phyloP scores from a whole-genome alignment of 305 asterid species.

The Ajuga reptans region DNA sequence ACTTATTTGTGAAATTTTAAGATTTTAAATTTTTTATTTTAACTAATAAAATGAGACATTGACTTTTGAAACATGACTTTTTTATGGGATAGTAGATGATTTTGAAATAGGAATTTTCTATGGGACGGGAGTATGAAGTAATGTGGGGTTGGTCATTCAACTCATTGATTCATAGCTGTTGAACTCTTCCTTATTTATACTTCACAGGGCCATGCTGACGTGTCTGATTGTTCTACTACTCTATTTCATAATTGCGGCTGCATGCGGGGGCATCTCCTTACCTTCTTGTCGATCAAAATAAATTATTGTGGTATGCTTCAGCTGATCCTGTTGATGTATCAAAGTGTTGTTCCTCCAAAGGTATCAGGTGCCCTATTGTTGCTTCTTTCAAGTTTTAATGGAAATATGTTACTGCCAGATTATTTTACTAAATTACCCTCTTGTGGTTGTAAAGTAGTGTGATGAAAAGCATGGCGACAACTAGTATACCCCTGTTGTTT shows the following conservation, averaged over 20 bases:
- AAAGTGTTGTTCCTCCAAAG: neutral
- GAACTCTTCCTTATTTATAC: neutral
- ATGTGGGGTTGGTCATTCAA: neutral
- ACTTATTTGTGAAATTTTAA: too few relatives aligned
- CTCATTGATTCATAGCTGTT: neutral
- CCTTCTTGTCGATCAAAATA: constrained; percentile 53
- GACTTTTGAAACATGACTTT: too few relatives aligned
- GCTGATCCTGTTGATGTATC: constrained; percentile 16
- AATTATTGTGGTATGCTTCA: neutral
- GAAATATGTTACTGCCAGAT: neutral
- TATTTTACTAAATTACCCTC: neutral
- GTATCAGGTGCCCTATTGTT: constrained; percentile 15
- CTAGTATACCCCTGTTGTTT: constrained; percentile 4
- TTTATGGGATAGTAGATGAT: too few relatives aligned
- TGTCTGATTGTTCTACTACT: constrained; percentile 43
- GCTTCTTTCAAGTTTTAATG: constrained; percentile 9
- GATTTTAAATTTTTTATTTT: too few relatives aligned
- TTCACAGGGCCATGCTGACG: constrained; percentile 44
- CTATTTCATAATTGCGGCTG: constrained; percentile 46
- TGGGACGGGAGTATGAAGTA: neutral
- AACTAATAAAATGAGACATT: too few relatives aligned
- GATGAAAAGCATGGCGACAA: constrained; percentile 20
- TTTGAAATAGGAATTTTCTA: too few relatives aligned
- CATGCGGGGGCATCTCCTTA: constrained; percentile 54
- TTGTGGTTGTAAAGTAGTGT: constrained; percentile 19